Conservation (phyloP, 2,329 filamentous ascomycete species). For the Escovopsis weberi region DNA sequence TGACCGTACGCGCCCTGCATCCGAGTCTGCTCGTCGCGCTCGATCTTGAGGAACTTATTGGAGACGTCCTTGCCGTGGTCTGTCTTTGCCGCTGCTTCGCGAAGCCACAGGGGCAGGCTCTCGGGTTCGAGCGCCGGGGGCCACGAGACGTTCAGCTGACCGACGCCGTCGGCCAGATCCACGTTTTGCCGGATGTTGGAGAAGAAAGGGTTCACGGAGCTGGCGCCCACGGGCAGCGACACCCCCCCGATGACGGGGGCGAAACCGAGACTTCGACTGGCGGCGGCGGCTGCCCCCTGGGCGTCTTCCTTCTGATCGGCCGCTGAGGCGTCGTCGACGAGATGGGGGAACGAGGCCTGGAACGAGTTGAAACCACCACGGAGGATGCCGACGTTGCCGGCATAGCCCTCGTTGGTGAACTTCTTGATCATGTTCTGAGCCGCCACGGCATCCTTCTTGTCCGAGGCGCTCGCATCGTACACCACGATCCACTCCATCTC, state of each 20-base stretch:
- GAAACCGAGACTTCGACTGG: conserved; percentile 24
- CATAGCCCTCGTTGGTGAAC: conserved; percentile 72
- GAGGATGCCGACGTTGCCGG: conserved; percentile 58
- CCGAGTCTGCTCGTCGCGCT: conserved; percentile 73
- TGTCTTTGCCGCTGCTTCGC: conserved; percentile 45
- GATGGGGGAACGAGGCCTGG: conserved; percentile 46
- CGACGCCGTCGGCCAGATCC: conserved; percentile 85
- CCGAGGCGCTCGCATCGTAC: conserved; percentile 66
- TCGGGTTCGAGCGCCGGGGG: conserved; percentile 31
- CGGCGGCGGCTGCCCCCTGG: conserved; percentile 30
- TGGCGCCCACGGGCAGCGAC: conserved; percentile 55
- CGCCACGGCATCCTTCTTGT: conserved; percentile 65
- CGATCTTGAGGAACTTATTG: conserved; percentile 70
- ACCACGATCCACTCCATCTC: conserved; percentile 65
- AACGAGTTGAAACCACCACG: conserved; percentile 73
- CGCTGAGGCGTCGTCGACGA: conserved; percentile 40
- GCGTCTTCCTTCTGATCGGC: conserved; percentile 21
- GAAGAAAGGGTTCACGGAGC: conserved; percentile 77
- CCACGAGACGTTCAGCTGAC: conserved; percentile 51
- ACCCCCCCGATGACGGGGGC: conserved; percentile 79
- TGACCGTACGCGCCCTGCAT: conserved; percentile 46
- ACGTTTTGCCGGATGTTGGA: conserved; percentile 93
- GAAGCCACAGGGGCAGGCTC: conserved; percentile 63
- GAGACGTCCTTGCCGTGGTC: conserved; percentile 72
- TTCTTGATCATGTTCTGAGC: conserved; percentile 87